Evolutionary conservation across 768 basidiomycete genomes (phyloP), one percentile per base, ranked within the genome.

Genomic region (Suillus alpinus): DNA sequence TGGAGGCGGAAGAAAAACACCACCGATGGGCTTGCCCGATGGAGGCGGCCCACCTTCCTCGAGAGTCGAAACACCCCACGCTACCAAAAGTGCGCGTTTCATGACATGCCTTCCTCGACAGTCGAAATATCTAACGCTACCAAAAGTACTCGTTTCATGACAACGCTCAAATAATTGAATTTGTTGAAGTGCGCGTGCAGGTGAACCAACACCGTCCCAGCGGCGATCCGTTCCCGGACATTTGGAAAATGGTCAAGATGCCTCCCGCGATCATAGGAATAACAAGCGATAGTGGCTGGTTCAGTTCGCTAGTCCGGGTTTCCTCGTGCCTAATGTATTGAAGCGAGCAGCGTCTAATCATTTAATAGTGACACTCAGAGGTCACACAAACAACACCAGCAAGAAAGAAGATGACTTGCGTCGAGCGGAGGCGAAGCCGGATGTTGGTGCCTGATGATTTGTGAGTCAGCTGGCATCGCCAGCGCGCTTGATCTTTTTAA

Each of bases 231-330:
- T 31, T 50, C 2, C 49, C 49, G 49, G 31, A 31, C 18, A 29
- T 31, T 10, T 49, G 16, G 47, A 31, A 49, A 5, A 50, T 31
- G 16, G 29, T 10, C 29, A 31, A 49, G 26, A 31, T n/a, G 29
- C 29, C 49, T 31, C 49, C 49, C 49, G 49, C 29, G 49, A 50
- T 50, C 49, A 31, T 50, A 50, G 49, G 49, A 18, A 50, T 50
- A 49, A 49, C 8, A 29, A 49, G 16, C 4, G 16, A 18, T 49
- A 49, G 29, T 29, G 47, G 29, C 26, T 29, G 47, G 16, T 49
- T 49, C 47, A 49, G 29, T 31, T 16, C 26, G 26, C 8, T 18
- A 5, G 29, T 31, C 26, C 49, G 29, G 29, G 26, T 31, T 29
- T 49, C 16, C 7, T 16, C 8, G 7, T 16, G 46, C 26, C 46